Conservation (phyloP, 495 filamentous ascomycete genomes). For the Cercophora samala region DNA sequence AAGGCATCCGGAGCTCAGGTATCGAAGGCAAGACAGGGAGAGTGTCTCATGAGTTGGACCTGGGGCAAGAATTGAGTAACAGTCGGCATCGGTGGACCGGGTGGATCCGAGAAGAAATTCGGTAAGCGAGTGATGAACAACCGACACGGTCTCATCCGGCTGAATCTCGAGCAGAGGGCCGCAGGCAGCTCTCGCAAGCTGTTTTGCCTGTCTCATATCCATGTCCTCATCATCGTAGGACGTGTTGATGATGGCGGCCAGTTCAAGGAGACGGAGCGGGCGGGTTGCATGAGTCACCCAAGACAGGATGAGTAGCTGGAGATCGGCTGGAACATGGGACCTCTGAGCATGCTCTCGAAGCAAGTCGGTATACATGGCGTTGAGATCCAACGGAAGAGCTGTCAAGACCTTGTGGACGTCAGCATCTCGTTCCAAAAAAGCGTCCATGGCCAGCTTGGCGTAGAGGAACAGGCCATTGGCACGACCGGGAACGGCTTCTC, state of each 20-base stretch:
- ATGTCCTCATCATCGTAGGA: slow-evolving; percentile 11
- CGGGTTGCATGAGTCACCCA: slow-evolving; percentile 50
- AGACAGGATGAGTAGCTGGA: slow-evolving; percentile 46
- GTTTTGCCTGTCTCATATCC: slow-evolving; percentile 27
- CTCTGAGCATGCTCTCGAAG: slow-evolving; percentile 40
- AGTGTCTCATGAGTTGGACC: slow-evolving; percentile 30
- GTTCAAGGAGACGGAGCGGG: slow-evolving; percentile 50
- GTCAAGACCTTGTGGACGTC: slow-evolving; percentile 19
- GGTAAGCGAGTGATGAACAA: slow-evolving; percentile 56
- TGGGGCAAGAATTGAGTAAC: slow-evolving; percentile 32
- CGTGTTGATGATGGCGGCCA: slow-evolving; percentile 40
- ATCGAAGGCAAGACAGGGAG: slow-evolving; percentile 23
- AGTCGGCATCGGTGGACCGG: slow-evolving; percentile 4
- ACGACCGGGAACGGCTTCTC: slow-evolving; percentile 24
- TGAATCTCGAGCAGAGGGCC: slow-evolving; percentile 52
- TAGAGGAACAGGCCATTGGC: slow-evolving; percentile 44
- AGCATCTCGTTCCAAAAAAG: slow-evolving; percentile 31
- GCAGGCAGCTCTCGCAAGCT: slow-evolving; percentile 34
- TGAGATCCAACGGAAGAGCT: slow-evolving; percentile 37
- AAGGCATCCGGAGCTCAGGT: slow-evolving; percentile 24
- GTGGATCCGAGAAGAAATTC: slow-evolving; percentile 42
- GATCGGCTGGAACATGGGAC: slow-evolving; percentile 34
- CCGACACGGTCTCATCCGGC: slow-evolving; percentile 46
- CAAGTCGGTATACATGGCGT: slow-evolving; percentile 48
- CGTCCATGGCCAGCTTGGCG: slow-evolving; percentile 48